These are phyloP conservation scores for Phoma herbarum DNA, from an alignment of 2,329 filamentous ascomycete genomes.

Conservation along the genomic window DNA sequence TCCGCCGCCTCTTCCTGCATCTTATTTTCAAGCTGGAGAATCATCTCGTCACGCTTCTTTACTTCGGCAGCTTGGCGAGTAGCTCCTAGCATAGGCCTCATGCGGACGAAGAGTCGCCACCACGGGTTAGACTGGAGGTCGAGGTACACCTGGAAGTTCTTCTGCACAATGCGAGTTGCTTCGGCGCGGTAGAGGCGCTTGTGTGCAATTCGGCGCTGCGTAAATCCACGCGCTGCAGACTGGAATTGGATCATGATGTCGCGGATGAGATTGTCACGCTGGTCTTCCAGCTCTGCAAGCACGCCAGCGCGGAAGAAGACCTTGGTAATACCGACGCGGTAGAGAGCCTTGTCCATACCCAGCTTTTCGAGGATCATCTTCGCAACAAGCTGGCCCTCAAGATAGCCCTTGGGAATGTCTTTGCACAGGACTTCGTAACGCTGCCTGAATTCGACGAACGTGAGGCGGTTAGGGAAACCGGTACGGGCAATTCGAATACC, in stretches of 20 bases:
- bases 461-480: slow-evolving; percentile 91
- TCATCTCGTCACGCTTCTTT: slow-evolving; percentile 93
- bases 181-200: slow-evolving; percentile 95
- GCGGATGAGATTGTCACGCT: slow-evolving; percentile 88
- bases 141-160: slow-evolving; percentile 91
- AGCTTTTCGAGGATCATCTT: slow-evolving; percentile 89
- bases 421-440: slow-evolving; percentile 95
- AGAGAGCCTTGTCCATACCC: slow-evolving; percentile 82
- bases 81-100: slow-evolving; percentile 93
- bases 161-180: slow-evolving; percentile 91
- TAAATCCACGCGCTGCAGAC: slow-evolving; percentile 87
- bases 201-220: slow-evolving; percentile 85
- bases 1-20: slow-evolving; percentile 79
- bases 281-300: slow-evolving; percentile 94
- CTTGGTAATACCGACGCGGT: slow-evolving; percentile 93
- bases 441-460: slow-evolving; percentile 92
- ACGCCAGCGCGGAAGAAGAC: slow-evolving; percentile 98
- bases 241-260: slow-evolving; percentile 96
- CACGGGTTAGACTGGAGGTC: slow-evolving; percentile 91
- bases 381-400: slow-evolving; percentile 88
- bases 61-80: slow-evolving; percentile 93
- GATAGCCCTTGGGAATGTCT: slow-evolving; percentile 83
- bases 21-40: slow-evolving; percentile 83
- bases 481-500: slow-evolving; percentile 97
- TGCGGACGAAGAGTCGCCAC: slow-evolving; percentile 95